Conservation (phyloP, 805 yeast species). For the Lachancea cidri region DNA sequence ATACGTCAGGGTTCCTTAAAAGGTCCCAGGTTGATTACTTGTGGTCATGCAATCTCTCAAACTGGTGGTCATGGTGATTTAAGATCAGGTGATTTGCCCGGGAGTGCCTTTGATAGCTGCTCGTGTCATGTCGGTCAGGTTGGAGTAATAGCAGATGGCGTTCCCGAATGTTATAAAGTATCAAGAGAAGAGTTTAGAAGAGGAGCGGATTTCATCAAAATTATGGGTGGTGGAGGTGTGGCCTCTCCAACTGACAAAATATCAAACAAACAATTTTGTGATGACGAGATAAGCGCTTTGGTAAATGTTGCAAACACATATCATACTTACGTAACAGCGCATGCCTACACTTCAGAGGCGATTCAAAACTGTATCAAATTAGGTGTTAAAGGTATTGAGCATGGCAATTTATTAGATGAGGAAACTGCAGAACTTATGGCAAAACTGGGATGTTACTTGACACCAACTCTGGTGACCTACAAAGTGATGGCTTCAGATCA, state of each 20-base stretch:
- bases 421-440: slow-evolving; percentile 12
- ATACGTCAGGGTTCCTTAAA: slow-evolving; percentile 8
- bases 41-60: slow-evolving; percentile 15
- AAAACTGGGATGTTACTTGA: slow-evolving; percentile 9
- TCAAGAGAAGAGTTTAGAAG: slow-evolving; percentile 13
- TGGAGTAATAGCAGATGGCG: slow-evolving; percentile 13
- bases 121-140: slow-evolving; percentile 9
- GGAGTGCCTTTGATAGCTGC: slow-evolving; percentile 11
- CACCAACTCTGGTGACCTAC: slow-evolving; percentile 13
- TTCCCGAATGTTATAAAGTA: slow-evolving; percentile 11
- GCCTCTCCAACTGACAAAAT: slow-evolving; percentile 15
- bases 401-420: slow-evolving; percentile 12
- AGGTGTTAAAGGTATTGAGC: slow-evolving; percentile 14
- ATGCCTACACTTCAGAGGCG: slow-evolving; percentile 13
- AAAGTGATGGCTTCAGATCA: slow-evolving; percentile 13
- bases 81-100: slow-evolving; percentile 9
- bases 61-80: slow-evolving; percentile 15
- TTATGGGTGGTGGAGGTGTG: slow-evolving; percentile 14
- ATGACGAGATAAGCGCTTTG: slow-evolving; percentile 12
- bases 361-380: slow-evolving; percentile 10
- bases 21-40: slow-evolving; percentile 14
- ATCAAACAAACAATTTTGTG: slow-evolving; percentile 10
- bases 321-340: slow-evolving; percentile 13
- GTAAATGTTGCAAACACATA: slow-evolving; percentile 11
- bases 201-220: slow-evolving; percentile 13